Evolutionary conservation across 805 yeast genomes (phyloP).

Genomic region (Metschnikowia kunwiensis): DNA sequence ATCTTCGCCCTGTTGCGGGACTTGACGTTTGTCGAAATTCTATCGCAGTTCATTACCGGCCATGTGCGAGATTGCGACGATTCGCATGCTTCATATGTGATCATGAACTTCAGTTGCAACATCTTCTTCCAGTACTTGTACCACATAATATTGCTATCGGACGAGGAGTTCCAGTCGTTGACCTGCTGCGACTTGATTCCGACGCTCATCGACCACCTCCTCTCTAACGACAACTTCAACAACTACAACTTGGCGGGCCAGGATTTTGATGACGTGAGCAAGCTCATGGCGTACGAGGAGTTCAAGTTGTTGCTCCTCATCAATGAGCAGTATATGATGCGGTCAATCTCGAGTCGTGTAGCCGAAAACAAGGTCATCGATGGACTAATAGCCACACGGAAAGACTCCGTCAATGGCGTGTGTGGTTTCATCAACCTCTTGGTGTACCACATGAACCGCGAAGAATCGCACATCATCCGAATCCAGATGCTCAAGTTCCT

Average conservation of each 20-base stretch:
- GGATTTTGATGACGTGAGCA: slow-evolving; percentile 40
- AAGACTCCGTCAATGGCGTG: slow-evolving; percentile 42
- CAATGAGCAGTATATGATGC: slow-evolving; percentile 86
- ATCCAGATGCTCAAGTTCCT: slow-evolving; percentile 77
- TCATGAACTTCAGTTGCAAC: slow-evolving; percentile 39
- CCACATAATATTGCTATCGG: slow-evolving; percentile 32
- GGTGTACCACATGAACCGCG: slow-evolving; percentile 67
- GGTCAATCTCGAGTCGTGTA: slow-evolving; percentile 30
- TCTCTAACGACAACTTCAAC: slow-evolving; percentile 33
- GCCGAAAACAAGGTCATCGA: slow-evolving; percentile 52
- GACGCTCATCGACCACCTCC: slow-evolving; percentile 28
- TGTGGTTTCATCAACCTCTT: slow-evolving; percentile 66
- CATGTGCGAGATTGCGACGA: slow-evolving; percentile 23
- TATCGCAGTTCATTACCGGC: slow-evolving; percentile 29
- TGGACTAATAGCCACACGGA: slow-evolving; percentile 32
- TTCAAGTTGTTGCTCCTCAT: slow-evolving; percentile 69
- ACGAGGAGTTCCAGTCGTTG: slow-evolving; percentile 31
- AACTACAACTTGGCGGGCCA: slow-evolving; percentile 35
- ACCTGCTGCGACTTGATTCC: slow-evolving; percentile 27
- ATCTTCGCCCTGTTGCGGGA: slow-evolving; percentile 47
- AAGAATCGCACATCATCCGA: slow-evolving; percentile 64
- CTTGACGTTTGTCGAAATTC: slow-evolving; percentile 50
- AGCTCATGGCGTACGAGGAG: slow-evolving; percentile 54
- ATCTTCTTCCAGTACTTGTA: slow-evolving; percentile 41
- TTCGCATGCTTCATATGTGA: slow-evolving; percentile 27